Percentiles rank a stretch among this genome's conserved stretches.
These are phyloP conservation scores for Vanrija sp. DNA, from an alignment of 1,284 basidiomycete species.

Conservation along the genomic window DNA sequence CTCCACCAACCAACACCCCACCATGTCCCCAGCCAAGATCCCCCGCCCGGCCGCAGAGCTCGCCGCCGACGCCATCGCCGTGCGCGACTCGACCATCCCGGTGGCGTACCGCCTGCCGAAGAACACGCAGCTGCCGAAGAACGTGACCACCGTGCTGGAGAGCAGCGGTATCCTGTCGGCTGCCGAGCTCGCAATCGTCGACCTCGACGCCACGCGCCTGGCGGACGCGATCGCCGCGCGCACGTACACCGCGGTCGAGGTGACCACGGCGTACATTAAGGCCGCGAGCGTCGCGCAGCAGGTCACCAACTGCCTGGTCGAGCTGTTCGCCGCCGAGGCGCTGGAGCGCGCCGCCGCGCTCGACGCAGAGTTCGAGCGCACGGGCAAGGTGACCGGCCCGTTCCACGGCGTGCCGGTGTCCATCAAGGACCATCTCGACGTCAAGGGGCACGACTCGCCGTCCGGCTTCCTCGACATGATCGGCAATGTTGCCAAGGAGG, in stretches of 20 bases:
- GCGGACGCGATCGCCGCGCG: slow-evolving; percentile 31
- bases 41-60: not conserved
- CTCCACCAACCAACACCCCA: not conserved
- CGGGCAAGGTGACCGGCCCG: slow-evolving; percentile 56
- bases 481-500: slow-evolving; percentile 13
- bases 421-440: slow-evolving; percentile 53
- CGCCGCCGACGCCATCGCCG: not conserved
- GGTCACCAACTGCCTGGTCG: slow-evolving; percentile 62
- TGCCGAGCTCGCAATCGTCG: slow-evolving; percentile 29
- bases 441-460: slow-evolving; percentile 42
- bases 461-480: slow-evolving; percentile 19
- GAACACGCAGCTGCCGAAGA: not conserved
- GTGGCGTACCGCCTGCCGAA: not conserved
- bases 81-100: not conserved
- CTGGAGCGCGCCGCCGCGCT: slow-evolving; percentile 57
- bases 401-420: slow-evolving; percentile 62
- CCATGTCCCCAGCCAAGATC: too few relatives aligned
- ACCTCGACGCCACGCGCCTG: slow-evolving; percentile 35
- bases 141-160: slow-evolving; percentile 2
- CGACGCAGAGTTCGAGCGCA: slow-evolving; percentile 56
- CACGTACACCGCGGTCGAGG: slow-evolving; percentile 21
- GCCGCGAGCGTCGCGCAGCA: slow-evolving; percentile 28
- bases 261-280: slow-evolving; percentile 27
- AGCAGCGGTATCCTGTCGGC: slow-evolving; percentile 13
- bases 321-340: slow-evolving; percentile 62